Base-by-base conservation (phyloP, 176 grass and related monocot species). In the Typha latifolia region DNA sequence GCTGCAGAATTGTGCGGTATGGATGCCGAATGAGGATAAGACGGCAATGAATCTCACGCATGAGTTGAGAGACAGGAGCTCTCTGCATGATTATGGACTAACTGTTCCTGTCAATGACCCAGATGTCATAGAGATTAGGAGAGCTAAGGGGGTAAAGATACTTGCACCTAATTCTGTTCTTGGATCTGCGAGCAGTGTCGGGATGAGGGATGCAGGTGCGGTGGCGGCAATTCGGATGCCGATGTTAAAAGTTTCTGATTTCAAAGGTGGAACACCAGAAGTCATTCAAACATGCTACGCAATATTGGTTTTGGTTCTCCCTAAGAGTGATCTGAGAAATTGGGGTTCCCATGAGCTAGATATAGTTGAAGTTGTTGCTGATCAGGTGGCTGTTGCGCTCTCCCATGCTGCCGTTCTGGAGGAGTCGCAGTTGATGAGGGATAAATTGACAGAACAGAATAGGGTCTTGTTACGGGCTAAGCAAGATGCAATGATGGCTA, bases 351-450 rank as follows among this genome's bases (percentile, higher is more conserved):
- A 83, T 14, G 83, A 85, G 14, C 62, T 86, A 61, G 87, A 90
- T 65, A 70, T 90, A 15, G 70, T 83, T 14, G 51, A 78, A 48
- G 80, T 77, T 2, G 69, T 90, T 4, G 76, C 79, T n/a, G 76
- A 86, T n/a, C 87, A 86, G 76, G 83, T 86, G 18, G 70, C 79
- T 15, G 66, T 83, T 1, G 75, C 70, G 75, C 79, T 86, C 4
- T 82, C 84, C 5, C 84, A 86, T 49, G 84, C 84, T 12, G 68
- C 84, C 14, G 48, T 66, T 6, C 72, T 83, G 15, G 84, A 87
- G 63, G 84, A 79, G 26, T 83, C 51, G 6, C 66, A 70, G 51
- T 23, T 63, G 66, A 75, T 79, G 61, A 65, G 67, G 15, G 31
- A 66, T 32, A 67, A 20, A 56, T 63, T 87, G 7, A 22, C 62